Evolutionary conservation across 176 grass and related monocot species (phyloP), one percentile per base, ranked within the genome.

Genomic region (Musa schizocarpa): DNA sequence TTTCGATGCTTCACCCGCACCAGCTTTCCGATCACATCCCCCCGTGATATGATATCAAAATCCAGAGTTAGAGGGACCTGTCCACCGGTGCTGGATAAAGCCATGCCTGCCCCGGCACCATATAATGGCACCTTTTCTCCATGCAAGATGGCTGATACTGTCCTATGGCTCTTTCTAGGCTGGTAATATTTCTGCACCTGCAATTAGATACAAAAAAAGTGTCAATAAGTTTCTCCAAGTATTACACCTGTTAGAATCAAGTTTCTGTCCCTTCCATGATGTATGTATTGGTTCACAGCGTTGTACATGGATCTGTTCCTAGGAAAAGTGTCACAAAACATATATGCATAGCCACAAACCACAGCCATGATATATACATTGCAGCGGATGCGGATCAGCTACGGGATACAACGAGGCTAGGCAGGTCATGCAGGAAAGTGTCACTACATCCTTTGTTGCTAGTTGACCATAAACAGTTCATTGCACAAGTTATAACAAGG

Each of bases 91-190:
- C 29, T 82, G 1, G 90, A 73, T 74, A 86, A 65, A 52, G 17
- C 65, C 49, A 98, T 74, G 34, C 83, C 82, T 3, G 88, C 94
- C 49, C 90, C 90, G 13, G 90, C 94, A 0, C 94, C 94, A 19
- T 98, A 93, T 8, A 98, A 88, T 2, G 94, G 90, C 12, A 65
- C 75, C 86, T 91, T 98, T 10, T 91, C 88, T 21, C 90, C 94
- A 16, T 87, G 88, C 43, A 93, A 59, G 25, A 87, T 11, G n/a
- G 76, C 80, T 24, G 84, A 70, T 12, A 84, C 76, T 9, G 52
- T 59, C 43, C 74, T 81, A 1, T 29, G 84, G 72, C 94, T 98
- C 25, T 86, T 76, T 84, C 86, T 85, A 0, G 94, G 94, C 72
- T 93, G 90, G 77, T 98, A 98, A 48, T 89, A 98, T 72, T 73